Percentiles rank a stretch among this genome's conserved stretches.
Evolutionary conservation across 768 basidiomycete species (phyloP).

Genomic region (Dioszegia crocea): DNA sequence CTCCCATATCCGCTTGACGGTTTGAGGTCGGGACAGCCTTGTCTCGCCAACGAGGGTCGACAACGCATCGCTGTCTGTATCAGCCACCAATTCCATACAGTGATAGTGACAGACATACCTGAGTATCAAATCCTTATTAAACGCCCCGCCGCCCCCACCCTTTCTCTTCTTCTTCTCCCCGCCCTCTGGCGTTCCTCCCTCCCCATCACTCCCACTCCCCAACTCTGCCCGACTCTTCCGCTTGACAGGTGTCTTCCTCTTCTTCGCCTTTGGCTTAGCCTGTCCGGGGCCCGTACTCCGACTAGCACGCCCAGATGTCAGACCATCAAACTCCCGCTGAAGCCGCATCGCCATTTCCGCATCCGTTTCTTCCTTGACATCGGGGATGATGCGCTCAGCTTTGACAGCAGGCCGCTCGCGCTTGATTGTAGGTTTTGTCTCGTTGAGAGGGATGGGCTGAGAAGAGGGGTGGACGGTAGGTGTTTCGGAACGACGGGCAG

Average conservation of each 20-base stretch:
- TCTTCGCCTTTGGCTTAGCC: constrained; percentile 22
- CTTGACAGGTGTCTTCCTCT: constrained; percentile 38
- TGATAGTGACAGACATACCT: constrained; percentile 36
- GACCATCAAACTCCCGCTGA: constrained; percentile 62
- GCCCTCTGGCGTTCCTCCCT: constrained; percentile 17
- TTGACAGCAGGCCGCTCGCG: not conserved
- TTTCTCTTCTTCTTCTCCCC: constrained; percentile 56
- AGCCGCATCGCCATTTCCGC: constrained; percentile 68
- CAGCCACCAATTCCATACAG: not conserved
- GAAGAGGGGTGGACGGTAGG: constrained; percentile 22
- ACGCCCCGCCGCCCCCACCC: constrained; percentile 36
- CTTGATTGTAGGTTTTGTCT: constrained; percentile 5
- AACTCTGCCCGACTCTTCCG: constrained; percentile 45
- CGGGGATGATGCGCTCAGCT: not conserved
- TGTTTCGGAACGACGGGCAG: constrained; percentile 13
- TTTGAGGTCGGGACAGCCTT: constrained; percentile 76
- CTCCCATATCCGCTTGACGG: constrained; percentile 84
- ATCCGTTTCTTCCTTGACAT: constrained; percentile 58
- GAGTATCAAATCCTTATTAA: constrained; percentile 55
- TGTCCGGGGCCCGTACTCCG: constrained; percentile 51
- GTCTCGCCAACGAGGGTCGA: constrained; percentile 65
- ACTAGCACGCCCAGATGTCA: constrained; percentile 31
- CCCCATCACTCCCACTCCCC: constrained; percentile 24
- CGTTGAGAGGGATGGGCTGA: constrained; percentile 9
- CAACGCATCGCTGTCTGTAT: constrained; percentile 61